Percentiles rank a stretch among this genome's conserved stretches.
Evolutionary conservation across 2,329 filamentous ascomycete species (phyloP).

Genomic region (Hypomyces perniciosus): DNA sequence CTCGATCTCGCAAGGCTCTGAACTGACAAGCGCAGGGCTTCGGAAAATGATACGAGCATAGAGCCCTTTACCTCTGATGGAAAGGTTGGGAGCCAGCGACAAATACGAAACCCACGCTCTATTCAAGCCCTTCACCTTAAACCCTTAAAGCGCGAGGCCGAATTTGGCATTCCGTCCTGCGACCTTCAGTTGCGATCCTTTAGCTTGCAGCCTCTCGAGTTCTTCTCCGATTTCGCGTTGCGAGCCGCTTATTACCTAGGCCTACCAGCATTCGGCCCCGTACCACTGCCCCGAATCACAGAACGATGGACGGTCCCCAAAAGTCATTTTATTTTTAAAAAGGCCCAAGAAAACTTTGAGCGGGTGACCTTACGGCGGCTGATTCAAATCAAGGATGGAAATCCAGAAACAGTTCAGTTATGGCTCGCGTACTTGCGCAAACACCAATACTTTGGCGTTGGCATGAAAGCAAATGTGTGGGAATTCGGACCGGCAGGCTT

Average conservation of each 20-base stretch:
- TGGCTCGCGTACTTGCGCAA: constrained; percentile 93
- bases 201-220: constrained; percentile 81
- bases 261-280: constrained; percentile 77
- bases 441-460: constrained; percentile 90
- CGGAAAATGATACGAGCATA: not conserved
- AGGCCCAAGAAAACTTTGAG: constrained; percentile 97
- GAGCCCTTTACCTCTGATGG: not conserved
- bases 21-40: not conserved
- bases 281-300: constrained; percentile 77
- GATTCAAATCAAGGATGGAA: constrained; percentile 88
- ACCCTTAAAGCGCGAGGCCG: constrained; percentile 68
- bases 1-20: not conserved
- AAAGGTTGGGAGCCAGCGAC: not conserved
- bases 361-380: constrained; percentile 77
- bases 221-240: constrained; percentile 90
- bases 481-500: constrained; percentile 66
- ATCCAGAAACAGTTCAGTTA: constrained; percentile 79
- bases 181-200: constrained; percentile 92
- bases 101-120: constrained; percentile 61
- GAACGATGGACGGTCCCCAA: constrained; percentile 93
- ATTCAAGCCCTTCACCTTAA: constrained; percentile 83
- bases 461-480: constrained; percentile 98
- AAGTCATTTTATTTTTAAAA: constrained; percentile 91
- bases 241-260: constrained; percentile 91
- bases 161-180: constrained; percentile 76